Conservation (phyloP, 106 monocot genomes). For the Acorus gramineus region DNA sequence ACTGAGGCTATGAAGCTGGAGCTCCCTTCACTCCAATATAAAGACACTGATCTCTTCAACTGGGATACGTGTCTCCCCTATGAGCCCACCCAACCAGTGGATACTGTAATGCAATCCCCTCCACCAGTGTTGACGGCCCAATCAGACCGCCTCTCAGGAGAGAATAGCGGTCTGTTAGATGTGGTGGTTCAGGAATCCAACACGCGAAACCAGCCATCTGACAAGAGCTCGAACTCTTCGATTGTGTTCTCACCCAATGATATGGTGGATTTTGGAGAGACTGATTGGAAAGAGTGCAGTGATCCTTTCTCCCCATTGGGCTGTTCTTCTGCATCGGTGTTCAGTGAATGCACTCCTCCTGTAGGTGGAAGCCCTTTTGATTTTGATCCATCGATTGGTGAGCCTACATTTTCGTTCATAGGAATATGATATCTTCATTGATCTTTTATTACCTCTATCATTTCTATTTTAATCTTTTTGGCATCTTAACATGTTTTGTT, state of each 20-base stretch:
- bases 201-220: conserved; percentile 13
- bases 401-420: no score
- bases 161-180: conserved; percentile 46
- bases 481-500: no score
- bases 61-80: conserved; percentile 8
- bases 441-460: no score
- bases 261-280: conserved; percentile 5
- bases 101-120: conserved; percentile 21
- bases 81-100: conserved; percentile 10
- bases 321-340: conserved; percentile 27
- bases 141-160: conserved; percentile 22
- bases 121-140: conserved; percentile 14
- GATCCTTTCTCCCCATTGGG: conserved; percentile 29
- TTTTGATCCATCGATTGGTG: conserved; percentile 2
- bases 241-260: conserved; percentile 4
- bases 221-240: conserved; percentile 31
- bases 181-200: conserved; percentile 33
- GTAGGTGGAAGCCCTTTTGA: conserved; percentile 18
- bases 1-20: conserved; percentile 55
- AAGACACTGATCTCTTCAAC: conserved; percentile 19
- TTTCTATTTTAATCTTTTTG: no score
- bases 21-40: conserved; percentile 99
- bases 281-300: conserved; percentile 12
- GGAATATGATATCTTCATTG: no score
- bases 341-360: conserved; percentile 25